Percentiles rank a stretch among this genome's conserved stretches.
These are phyloP conservation scores for Cicer judaicum DNA, from an alignment of 306 rosid genomes.

Conservation along the genomic window DNA sequence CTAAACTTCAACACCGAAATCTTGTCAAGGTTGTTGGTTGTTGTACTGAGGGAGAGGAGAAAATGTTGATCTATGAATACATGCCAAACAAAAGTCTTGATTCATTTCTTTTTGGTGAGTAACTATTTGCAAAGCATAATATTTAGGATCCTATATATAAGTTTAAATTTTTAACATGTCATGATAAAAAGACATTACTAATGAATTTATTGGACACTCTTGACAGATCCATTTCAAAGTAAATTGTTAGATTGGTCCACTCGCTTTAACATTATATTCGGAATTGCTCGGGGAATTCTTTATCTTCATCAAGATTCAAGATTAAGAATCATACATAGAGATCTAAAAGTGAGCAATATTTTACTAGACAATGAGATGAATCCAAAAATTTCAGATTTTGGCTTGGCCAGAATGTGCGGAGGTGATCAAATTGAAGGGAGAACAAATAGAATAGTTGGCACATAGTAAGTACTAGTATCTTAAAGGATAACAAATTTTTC, in stretches of 20 bases:
- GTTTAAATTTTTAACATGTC: neutral
- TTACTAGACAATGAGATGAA: conserved; percentile 6
- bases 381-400: conserved; percentile 35
- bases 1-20: conserved; percentile 2
- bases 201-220: neutral
- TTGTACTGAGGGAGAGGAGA: neutral
- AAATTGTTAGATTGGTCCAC: neutral
- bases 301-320: conserved; percentile 39
- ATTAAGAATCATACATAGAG: conserved; percentile 29
- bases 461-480: conserved; percentile 26
- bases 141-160: no score
- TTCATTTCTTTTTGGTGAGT: conserved; percentile 19
- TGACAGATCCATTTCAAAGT: neutral
- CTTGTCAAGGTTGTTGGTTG: neutral
- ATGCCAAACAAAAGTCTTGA: neutral
- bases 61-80: neutral
- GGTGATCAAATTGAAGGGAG: conserved; percentile 26
- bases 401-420: conserved; percentile 1
- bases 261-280: neutral
- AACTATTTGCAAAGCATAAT: neutral
- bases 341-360: conserved; percentile 25
- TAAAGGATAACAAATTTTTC: neutral
- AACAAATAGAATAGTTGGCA: conserved; percentile 29
- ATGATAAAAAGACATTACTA: neutral
- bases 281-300: conserved; percentile 25